Base-by-base conservation (phyloP, 2,329 filamentous ascomycete genomes). In the Grosmannia clavigera region DNA sequence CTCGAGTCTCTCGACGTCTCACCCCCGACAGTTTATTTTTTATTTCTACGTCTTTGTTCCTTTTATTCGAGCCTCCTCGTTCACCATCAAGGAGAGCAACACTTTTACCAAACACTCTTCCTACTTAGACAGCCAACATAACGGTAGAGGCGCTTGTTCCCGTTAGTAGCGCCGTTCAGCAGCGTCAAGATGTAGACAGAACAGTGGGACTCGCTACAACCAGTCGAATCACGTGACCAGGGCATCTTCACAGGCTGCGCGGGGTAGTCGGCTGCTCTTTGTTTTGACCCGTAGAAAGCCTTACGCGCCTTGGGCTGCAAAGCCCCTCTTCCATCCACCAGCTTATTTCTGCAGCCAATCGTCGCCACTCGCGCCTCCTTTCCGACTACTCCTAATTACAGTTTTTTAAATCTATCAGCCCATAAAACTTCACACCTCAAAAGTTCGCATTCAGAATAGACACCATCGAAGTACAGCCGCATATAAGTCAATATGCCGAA, bases 401-500 rank as follows among this genome's bases (percentile, higher is more conserved):
- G 16, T 46, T 25, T 25, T 55, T 56, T 56, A 43, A 55, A 40
- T 29, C 54, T 19, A 29, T 38, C 50, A 52, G 50, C 25, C 33
- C 53, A 55, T 35, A 55, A 52, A 52, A 14, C 14, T 40, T 38
- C 14, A 46, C 55, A 25, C 22, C 38, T 33, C 27, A 22, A 10
- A 12, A 9, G 25, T 38, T 29, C 38, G 16, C 7, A n/a, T 1
- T 9, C 35, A 19, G n/a, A 16, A 27, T 11, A 27, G n/a, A 56
- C 55, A 25, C 19, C 5, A 25, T 40, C 29, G 14, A 54, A 52
- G 31, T 10, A 53, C n/a, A 9, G 27, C 14, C 33, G 31, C 38
- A 57, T 19, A 46, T 46, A 48, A 55, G 61, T 62, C 71, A 85
- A 76, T 64, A 96, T 96, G 92, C 92, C 92, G 72, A 96, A 96